Percentiles rank a stretch among this genome's conserved stretches.
These are phyloP conservation scores for Ascochyta clinopodiicola DNA, from an alignment of 2,329 filamentous ascomycete species.

Conservation along the genomic window DNA sequence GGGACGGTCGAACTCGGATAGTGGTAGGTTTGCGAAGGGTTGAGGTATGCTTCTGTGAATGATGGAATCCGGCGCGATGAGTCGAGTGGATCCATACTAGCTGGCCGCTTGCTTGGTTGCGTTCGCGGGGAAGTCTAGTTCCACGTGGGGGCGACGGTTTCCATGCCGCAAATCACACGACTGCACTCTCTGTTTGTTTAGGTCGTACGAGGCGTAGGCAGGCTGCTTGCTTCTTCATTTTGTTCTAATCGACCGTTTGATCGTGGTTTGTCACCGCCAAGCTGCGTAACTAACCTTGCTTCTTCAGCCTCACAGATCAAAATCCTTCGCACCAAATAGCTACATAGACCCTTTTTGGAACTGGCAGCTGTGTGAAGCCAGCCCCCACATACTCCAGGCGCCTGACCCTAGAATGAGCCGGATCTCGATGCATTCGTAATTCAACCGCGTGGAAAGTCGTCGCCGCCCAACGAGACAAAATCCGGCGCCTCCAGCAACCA, in stretches of 20 bases:
- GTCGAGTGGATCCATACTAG: constrained; percentile 10
- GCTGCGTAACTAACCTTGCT: neutral
- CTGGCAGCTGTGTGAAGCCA: constrained; percentile 1
- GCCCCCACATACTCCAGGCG: constrained; percentile 13
- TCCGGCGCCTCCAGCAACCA: neutral
- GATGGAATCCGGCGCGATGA: constrained; percentile 14
- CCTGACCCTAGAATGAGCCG: constrained; percentile 1
- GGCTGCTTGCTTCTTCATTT: neutral
- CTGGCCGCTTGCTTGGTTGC: constrained; percentile 7
- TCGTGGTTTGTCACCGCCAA: neutral
- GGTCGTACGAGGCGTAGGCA: neutral
- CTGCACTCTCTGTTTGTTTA: neutral
- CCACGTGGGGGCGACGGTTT: constrained; percentile 14
- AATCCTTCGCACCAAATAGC: neutral
- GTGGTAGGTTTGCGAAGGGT: constrained; percentile 3
- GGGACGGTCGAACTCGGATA: constrained; percentile 13
- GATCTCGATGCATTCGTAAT: constrained; percentile 13
- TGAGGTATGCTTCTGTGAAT: constrained; percentile 12
- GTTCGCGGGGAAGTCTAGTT: constrained; percentile 5
- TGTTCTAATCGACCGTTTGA: neutral
- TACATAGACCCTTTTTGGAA: neutral
- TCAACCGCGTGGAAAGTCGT: constrained; percentile 5
- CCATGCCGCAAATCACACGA: constrained; percentile 14
- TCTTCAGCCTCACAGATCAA: neutral
- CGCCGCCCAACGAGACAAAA: constrained; percentile 21